Evolutionary conservation across 2,329 filamentous ascomycete species (phyloP).

Genomic region (Diatrype stigma): DNA sequence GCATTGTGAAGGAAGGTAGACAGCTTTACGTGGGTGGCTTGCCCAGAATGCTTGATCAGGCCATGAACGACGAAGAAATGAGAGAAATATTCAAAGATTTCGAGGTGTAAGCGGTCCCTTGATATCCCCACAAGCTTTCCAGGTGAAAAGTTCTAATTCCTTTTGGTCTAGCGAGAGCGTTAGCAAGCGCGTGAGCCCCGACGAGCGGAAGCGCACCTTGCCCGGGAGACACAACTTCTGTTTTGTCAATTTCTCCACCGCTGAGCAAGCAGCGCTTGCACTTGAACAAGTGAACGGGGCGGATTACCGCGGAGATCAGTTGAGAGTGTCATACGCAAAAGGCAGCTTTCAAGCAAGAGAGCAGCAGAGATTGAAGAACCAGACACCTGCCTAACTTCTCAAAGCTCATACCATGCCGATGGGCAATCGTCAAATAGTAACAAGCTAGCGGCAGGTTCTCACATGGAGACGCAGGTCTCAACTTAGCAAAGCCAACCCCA

Average conservation of each 20-base stretch:
- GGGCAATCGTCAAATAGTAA: too few relatives aligned
- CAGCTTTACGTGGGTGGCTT: slow-evolving; percentile 50
- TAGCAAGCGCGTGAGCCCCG: slow-evolving; percentile 54
- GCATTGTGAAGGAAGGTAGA: slow-evolving; percentile 22
- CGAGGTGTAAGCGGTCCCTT: slow-evolving; percentile 31
- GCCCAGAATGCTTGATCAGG: slow-evolving; percentile 44
- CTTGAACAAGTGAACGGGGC: slow-evolving; percentile 37
- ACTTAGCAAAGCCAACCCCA: too few relatives aligned
- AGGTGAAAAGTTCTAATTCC: too few relatives aligned
- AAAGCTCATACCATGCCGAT: too few relatives aligned
- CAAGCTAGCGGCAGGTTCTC: too few relatives aligned
- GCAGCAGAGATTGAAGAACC: too few relatives aligned
- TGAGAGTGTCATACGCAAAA: slow-evolving; percentile 23
- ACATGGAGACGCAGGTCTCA: too few relatives aligned
- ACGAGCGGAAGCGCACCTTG: slow-evolving; percentile 47
- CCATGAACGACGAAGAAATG: slow-evolving; percentile 42
- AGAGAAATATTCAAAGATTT: slow-evolving; percentile 43
- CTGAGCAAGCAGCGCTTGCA: slow-evolving; percentile 50
- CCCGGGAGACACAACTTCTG: slow-evolving; percentile 58
- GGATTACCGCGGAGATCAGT: slow-evolving; percentile 14
- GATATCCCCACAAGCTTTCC: neutral
- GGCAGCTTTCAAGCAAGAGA: neutral
- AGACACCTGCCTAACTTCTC: too few relatives aligned
- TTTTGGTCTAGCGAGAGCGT: slow-evolving; percentile 26
- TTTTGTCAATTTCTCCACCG: slow-evolving; percentile 59